Conservation (phyloP, 108 stramenopile genomes). For the Nitzschia sp. region DNA sequence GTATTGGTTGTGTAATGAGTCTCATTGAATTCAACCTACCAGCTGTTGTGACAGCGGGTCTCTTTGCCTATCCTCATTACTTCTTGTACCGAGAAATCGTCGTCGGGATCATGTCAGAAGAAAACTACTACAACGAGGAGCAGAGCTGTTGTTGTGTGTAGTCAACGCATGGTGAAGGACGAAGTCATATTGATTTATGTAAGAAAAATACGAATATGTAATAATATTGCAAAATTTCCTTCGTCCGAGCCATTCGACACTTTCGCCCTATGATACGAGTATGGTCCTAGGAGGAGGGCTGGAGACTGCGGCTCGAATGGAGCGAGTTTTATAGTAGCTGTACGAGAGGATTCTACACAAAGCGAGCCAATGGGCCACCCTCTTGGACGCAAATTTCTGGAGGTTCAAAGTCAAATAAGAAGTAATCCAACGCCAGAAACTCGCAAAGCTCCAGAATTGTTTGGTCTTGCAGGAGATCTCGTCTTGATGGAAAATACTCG, state of each 20-base stretch:
- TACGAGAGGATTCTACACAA: too few species aligned
- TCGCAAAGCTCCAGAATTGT: slow-evolving; percentile 17
- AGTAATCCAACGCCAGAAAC: slow-evolving; percentile 14
- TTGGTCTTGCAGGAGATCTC: slow-evolving; percentile 22
- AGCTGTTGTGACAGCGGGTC: neutral
- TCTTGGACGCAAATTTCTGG: neutral
- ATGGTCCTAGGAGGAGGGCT: too few species aligned
- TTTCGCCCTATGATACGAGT: too few species aligned
- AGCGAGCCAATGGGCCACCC: neutral
- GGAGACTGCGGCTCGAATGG: too few species aligned
- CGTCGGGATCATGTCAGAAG: slow-evolving; percentile 19
- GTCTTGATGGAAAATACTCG: slow-evolving; percentile 17
- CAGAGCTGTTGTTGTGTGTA: slow-evolving; percentile 35
- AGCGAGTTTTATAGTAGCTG: too few species aligned
- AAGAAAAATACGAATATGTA: too few species aligned
- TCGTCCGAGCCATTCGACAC: too few species aligned
- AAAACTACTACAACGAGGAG: slow-evolving; percentile 24
- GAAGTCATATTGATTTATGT: too few species aligned
- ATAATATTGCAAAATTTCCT: too few species aligned
- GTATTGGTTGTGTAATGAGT: slow-evolving; percentile 1
- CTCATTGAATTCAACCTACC: slow-evolving; percentile 1
- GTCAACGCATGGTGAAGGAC: too few species aligned
- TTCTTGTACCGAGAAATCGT: slow-evolving; percentile 21
- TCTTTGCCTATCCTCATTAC: slow-evolving; percentile 27
- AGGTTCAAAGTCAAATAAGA: slow-evolving; percentile 20